These are phyloP conservation scores for Penicillium hordei DNA, from an alignment of 2,329 filamentous ascomycete genomes.

Conservation along the genomic window DNA sequence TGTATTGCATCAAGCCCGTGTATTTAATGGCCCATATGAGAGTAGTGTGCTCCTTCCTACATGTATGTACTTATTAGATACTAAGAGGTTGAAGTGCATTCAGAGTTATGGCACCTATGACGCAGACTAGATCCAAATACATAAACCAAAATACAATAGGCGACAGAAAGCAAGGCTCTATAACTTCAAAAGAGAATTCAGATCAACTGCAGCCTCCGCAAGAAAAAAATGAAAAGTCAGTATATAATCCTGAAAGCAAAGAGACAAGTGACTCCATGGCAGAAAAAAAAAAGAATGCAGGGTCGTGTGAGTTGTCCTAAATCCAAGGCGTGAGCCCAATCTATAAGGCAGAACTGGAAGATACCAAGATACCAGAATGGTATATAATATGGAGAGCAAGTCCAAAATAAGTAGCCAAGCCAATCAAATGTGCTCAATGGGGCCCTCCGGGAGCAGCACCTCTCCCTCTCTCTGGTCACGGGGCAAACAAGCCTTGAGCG, in stretches of 20 bases:
- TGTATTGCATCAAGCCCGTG: not conserved
- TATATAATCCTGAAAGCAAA: not conserved
- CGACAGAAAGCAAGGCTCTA: not conserved
- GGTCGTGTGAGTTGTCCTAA: not conserved
- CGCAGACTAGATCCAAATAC: not conserved
- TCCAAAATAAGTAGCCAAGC: not conserved
- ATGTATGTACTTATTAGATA: not conserved
- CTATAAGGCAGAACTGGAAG: not conserved
- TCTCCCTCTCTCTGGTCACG: constrained; percentile 54
- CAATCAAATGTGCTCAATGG: constrained; percentile 67
- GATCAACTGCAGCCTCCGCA: not conserved
- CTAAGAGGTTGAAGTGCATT: not conserved
- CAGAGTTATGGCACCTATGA: not conserved
- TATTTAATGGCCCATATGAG: not conserved
- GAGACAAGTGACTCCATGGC: constrained; percentile 2
- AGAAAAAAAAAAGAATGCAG: constrained; percentile 3
- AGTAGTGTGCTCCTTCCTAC: not conserved
- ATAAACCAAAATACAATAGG: not conserved
- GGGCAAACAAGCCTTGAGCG: constrained; percentile 66
- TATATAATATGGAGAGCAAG: not conserved
- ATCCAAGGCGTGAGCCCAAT: not conserved
- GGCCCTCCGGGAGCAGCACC: constrained; percentile 71
- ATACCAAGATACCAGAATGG: not conserved
- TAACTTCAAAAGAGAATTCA: not conserved
- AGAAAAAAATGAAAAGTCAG: not conserved